Base-by-base conservation (phyloP, 495 filamentous ascomycete species). In the Hyaloscypha bicolor region DNA sequence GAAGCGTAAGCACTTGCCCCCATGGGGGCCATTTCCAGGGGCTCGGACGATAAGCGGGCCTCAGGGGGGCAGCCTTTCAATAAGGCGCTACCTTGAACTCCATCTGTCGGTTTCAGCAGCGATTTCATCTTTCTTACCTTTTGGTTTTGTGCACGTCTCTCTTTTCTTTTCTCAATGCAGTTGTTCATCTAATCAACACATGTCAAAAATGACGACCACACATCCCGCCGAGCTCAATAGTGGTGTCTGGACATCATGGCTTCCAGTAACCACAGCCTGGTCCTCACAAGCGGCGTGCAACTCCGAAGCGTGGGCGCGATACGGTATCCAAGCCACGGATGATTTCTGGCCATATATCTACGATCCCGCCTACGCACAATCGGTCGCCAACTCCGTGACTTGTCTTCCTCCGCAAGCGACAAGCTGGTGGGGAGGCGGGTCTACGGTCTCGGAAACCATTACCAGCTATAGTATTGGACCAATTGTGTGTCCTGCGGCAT, bases 391-490 rank as follows among this genome's bases (percentile, higher is more conserved):
- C n/a, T 31, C 60, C 14, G 12, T 53, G 25, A 63, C 60, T 14
- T 63, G 60, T 32, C 45, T 63, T 9, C 60, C 60, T 31, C 60
- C 60, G 16, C 11, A 32, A 16, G 60, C 42, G 42, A 63, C 60
- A n/a, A 48, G 35, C 6, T 63, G 60, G 60, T 63, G 60, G 60
- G 19, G 53, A 21, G 60, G 60, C 9, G 39, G 39, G 25, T 21
- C 29, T 9, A 63, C 60, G 2, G 8, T 63, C 25, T 22, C 39
- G 19, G 31, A 32, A 2, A 51, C 6, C 25, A n/a, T 63, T 12
- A 63, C 60, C n/a, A 63, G 42, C 14, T 63, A 63, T 32, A 63
- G 60, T 31, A 9, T 63, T 9, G 60, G 60, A 6, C 60, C 60
- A 16, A 33, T 63, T 11, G 45, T 51, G 22, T 63, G 60, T 63